Evolutionary conservation across 371 early-diverging fungal genomes (phyloP).

Genomic region (Mucor racemosus): DNA sequence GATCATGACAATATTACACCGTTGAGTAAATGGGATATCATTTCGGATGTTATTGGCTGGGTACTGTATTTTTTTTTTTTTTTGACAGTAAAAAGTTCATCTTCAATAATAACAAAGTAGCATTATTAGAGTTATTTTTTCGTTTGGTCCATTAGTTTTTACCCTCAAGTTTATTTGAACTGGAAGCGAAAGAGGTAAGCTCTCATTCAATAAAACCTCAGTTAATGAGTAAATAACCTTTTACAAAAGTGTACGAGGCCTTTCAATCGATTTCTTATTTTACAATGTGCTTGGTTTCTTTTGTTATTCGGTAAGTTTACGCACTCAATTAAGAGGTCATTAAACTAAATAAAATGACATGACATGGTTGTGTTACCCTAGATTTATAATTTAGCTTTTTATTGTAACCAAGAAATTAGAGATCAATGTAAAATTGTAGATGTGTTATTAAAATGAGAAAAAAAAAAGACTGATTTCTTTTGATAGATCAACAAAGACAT

Average conservation of each 20-base stretch:
- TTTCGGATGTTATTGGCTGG: constrained; percentile 44
- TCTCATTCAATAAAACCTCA: background rate
- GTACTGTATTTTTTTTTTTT: constrained; percentile 22
- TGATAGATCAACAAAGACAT: constrained; percentile 58
- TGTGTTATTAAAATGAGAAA: background rate
- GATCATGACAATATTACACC: background rate
- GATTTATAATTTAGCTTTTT: constrained; percentile 74
- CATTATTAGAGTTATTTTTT: constrained; percentile 36
- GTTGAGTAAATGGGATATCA: constrained; percentile 21
- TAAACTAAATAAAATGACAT: background rate
- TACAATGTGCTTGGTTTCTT: constrained; percentile 81
- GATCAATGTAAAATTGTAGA: constrained; percentile 53
- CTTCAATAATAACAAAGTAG: background rate
- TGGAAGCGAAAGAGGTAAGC: constrained; percentile 39
- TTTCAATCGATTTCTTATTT: constrained; percentile 84
- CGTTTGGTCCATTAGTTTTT: constrained; percentile 49
- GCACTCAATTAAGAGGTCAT: background rate
- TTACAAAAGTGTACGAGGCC: constrained; percentile 66
- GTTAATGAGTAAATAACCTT: background rate
- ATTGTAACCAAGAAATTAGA: constrained; percentile 57
- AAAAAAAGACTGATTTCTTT: background rate
- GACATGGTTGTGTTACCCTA: constrained; percentile 14
- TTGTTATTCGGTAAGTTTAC: constrained; percentile 64
- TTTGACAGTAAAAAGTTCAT: background rate
- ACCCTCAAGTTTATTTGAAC: constrained; percentile 46